Evolutionary conservation across 441 rosid species (phyloP), one percentile per base, ranked within the genome.

Genomic region (Adansonia grandidieri): DNA sequence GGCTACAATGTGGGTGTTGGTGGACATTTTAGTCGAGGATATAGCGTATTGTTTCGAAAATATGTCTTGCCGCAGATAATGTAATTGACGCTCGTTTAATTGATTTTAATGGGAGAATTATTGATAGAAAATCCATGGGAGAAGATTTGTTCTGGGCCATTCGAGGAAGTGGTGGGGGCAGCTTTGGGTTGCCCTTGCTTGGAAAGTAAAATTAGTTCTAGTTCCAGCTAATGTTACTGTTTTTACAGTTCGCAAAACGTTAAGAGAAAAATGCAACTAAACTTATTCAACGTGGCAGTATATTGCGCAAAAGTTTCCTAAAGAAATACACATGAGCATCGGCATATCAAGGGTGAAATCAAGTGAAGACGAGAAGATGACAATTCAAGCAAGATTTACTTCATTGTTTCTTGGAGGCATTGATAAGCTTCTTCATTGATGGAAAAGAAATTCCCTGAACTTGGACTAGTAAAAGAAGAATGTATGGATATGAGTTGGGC

Each of bases 141-240:
- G 89, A 86, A 78, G 88, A 86, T 77, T 57, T 88, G 5, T 86
- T 64, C 37, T 85, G 90, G 90, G 92, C 92, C 11, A 80, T 89
- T 11, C 76, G 86, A 76, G 90, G 92, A 54, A 89, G 89, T 5
- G 89, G 91, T 7, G 88, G 88, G 56, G 85, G 85, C 9, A 89
- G 90, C 62, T 89, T 78, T 65, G 90, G 92, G 84, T 90, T 14
- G 80, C 89, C 0, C 75, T 90, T 13, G 79, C 89, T 4, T 89
- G 89, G 85, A 87, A 82, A 75, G 48, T 90, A 0, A 71, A 75
- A 17, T 58, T 90, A 13, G 71, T 67, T 45, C 14, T 32, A 1
- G 53, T 67, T 67, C 71, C 71, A 60, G 88, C 64, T 62, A 84
- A 48, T 15, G 78, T 87, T 2, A 85, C 90, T 0, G 86, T 78